phyloP scores from a whole-genome alignment of 129 eudicot species.

The Pulicaria dysenterica region DNA sequence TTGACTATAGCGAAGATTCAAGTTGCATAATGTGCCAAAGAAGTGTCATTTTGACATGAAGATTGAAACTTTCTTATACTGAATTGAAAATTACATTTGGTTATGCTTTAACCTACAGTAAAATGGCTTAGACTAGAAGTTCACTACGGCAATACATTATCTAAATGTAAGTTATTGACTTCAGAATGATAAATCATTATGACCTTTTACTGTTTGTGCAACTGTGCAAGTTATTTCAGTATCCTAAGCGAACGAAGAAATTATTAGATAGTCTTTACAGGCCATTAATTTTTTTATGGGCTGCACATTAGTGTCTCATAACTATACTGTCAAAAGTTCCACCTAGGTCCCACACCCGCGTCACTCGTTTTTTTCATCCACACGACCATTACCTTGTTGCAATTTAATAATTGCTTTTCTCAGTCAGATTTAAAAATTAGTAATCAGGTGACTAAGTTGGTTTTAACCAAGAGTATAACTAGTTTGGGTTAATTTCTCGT shows the following conservation, averaged over 20 bases:
- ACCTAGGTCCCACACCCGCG: conserved; percentile 11
- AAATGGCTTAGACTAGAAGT: conserved; percentile 1
- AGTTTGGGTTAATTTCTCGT: neutral
- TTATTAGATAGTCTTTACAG: neutral
- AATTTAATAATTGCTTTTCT: neutral
- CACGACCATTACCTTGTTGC: neutral
- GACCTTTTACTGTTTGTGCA: neutral
- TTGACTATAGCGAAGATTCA: neutral
- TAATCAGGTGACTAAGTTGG: neutral
- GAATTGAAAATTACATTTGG: neutral
- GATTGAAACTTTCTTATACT: neutral
- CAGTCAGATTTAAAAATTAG: neutral
- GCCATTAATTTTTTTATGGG: neutral
- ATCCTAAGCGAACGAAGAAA: neutral
- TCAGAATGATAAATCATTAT: neutral
- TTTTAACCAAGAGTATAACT: neutral
- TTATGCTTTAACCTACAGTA: neutral
- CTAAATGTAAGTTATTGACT: neutral
- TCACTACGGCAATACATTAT: neutral
- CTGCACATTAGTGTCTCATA: neutral
- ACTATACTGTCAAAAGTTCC: neutral
- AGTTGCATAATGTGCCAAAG: conserved; percentile 7
- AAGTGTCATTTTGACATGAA: neutral
- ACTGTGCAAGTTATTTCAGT: neutral
- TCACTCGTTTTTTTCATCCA: neutral